Evolutionary conservation across 257 asterid species (phyloP).

Genomic region (Solanum clarkiae): DNA sequence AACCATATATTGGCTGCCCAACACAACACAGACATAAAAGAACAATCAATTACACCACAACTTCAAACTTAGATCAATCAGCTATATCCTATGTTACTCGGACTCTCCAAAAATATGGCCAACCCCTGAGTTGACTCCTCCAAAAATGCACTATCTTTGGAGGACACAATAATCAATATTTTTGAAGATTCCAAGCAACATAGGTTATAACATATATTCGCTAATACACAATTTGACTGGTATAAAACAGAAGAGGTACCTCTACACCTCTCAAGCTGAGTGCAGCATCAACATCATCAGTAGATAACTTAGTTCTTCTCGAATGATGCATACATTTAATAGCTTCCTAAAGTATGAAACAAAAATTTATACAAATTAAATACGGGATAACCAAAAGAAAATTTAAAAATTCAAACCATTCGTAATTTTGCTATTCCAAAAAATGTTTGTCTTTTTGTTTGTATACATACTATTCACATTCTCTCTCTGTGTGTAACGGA

Average conservation of each 20-base stretch:
- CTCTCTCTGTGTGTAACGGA: not conserved
- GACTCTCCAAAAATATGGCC: not conserved
- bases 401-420: not conserved
- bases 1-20: conserved; percentile 80
- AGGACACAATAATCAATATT: not conserved
- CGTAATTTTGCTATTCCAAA: not conserved
- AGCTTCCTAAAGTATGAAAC: conserved; percentile 50
- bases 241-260: conserved; percentile 21
- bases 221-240: not conserved
- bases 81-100: not conserved
- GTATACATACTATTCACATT: not conserved
- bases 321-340: conserved; percentile 98
- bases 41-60: not conserved
- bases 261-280: conserved; percentile 75
- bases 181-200: not conserved
- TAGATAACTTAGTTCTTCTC: conserved; percentile 70
- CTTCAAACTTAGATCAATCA: not conserved
- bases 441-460: not conserved
- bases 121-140: not conserved
- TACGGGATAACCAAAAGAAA: not conserved
- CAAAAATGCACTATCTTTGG: not conserved
- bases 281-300: conserved; percentile 90
- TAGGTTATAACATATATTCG: not conserved
- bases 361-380: not conserved
- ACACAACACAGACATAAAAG: not conserved